Conservation (phyloP, 371 early-diverging fungal genomes). For the Catenaria anguillulae region DNA sequence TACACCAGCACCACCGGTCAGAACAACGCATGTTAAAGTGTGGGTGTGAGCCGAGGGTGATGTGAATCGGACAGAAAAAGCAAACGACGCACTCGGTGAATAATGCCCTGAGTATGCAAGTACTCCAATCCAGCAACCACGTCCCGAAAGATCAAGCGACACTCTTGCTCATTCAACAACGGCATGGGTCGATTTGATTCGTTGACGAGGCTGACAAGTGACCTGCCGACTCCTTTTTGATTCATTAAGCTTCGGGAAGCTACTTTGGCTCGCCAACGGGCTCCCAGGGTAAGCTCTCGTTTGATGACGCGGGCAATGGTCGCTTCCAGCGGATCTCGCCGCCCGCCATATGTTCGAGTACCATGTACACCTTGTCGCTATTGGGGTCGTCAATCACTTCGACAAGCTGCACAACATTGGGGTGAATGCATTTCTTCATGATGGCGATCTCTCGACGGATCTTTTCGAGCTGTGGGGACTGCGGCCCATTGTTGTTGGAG, state of each 20-base stretch:
- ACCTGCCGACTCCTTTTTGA: too few species aligned
- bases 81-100: conserved; percentile 43
- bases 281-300: conserved; percentile 13
- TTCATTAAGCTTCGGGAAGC: too few species aligned
- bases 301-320: too few species aligned
- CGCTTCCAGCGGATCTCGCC: conserved; percentile 86
- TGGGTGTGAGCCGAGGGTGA: too few species aligned
- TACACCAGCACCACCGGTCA: too few species aligned
- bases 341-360: conserved; percentile 76
- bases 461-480: conserved; percentile 63
- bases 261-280: too few species aligned
- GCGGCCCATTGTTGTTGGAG: too few species aligned
- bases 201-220: too few species aligned
- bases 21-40: too few species aligned
- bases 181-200: too few species aligned
- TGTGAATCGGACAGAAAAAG: too few species aligned
- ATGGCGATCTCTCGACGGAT: conserved; percentile 88
- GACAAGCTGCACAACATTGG: conserved; percentile 70
- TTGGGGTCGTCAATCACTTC: conserved; percentile 91
- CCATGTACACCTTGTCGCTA: conserved; percentile 78
- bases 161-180: conserved; percentile 41
- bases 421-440: conserved; percentile 83
- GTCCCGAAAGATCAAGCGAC: conserved; percentile 70
- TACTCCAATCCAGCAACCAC: conserved; percentile 84
- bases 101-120: conserved; percentile 78